phyloP scores from a whole-genome alignment of 257 asterid genomes.

The Pogostemon cablin region DNA sequence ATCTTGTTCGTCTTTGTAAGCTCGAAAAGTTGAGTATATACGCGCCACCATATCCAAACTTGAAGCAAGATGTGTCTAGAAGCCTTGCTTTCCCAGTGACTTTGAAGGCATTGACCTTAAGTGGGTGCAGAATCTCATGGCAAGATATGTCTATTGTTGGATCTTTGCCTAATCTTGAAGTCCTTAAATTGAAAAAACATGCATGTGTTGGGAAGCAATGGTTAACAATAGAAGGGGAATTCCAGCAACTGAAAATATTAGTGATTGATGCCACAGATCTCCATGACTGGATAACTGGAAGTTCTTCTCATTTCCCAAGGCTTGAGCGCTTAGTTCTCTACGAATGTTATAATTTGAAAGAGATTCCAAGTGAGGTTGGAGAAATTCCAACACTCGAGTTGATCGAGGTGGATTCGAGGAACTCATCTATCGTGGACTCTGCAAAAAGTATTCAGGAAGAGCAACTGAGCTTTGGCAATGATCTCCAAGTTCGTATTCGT shows the following conservation, averaged over 20 bases:
- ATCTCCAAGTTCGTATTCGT: not conserved
- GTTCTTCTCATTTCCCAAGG: no score
- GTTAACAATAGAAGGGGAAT: no score
- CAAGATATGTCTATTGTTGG: no score
- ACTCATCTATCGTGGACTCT: no score
- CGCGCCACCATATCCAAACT: not conserved
- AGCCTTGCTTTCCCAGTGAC: slow-evolving; percentile 16
- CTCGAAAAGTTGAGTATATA: slow-evolving; percentile 3
- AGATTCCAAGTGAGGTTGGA: slow-evolving; percentile 30
- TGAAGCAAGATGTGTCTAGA: not conserved
- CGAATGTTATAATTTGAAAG: not conserved
- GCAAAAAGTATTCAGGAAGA: not conserved
- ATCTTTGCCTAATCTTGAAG: no score
- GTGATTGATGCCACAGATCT: no score
- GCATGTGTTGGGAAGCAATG: no score
- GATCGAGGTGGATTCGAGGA: slow-evolving; percentile 32
- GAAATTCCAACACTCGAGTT: slow-evolving; percentile 28
- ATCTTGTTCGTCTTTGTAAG: not conserved
- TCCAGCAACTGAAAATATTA: no score
- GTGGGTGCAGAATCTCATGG: no score
- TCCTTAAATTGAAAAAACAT: no score
- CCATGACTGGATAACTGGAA: no score
- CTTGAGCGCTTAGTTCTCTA: not conserved
- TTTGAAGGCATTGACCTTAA: no score
- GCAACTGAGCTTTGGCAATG: slow-evolving; percentile 21